Conservation (phyloP, 495 filamentous ascomycete species). For the Copromyces sp. region DNA sequence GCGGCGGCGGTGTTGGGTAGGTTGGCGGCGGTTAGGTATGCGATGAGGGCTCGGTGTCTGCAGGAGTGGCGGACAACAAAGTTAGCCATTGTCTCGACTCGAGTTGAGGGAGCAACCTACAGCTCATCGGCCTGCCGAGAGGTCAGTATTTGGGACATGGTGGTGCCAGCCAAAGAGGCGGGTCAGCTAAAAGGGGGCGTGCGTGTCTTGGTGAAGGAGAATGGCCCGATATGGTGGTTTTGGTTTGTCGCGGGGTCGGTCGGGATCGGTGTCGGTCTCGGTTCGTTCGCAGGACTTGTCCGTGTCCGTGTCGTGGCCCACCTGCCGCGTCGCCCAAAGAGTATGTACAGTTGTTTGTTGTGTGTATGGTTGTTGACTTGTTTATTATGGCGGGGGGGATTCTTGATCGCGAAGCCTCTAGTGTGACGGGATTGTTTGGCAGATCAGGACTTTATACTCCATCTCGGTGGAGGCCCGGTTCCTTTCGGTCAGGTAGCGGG, state of each 20-base stretch:
- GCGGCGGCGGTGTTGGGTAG: conserved; percentile 56
- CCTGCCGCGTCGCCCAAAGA: not conserved
- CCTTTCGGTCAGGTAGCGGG: not conserved
- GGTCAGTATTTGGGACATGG: conserved; percentile 71
- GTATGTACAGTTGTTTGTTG: not conserved
- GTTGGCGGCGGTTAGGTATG: conserved; percentile 69
- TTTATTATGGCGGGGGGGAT: not conserved
- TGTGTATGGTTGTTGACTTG: not conserved
- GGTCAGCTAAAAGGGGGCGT: not conserved
- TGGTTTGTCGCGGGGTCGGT: conserved; percentile 1
- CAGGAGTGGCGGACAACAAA: not conserved
- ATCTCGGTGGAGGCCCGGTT: not conserved
- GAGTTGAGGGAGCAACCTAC: conserved; percentile 37
- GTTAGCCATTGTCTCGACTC: conserved; percentile 7
- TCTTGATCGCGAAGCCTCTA: not conserved
- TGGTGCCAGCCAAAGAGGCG: conserved; percentile 11
- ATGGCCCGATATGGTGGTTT: conserved; percentile 5
- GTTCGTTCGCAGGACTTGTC: not conserved
- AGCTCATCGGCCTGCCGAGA: conserved; percentile 79
- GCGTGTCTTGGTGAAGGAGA: conserved; percentile 2
- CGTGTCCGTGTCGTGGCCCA: conserved; percentile 1
- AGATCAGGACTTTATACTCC: not conserved
- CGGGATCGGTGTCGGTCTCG: not conserved
- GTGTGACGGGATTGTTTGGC: not conserved
- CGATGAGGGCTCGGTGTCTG: conserved; percentile 86